Conservation (phyloP, 73 alveolate genomes). For the Tetrahymena elliotti region DNA sequence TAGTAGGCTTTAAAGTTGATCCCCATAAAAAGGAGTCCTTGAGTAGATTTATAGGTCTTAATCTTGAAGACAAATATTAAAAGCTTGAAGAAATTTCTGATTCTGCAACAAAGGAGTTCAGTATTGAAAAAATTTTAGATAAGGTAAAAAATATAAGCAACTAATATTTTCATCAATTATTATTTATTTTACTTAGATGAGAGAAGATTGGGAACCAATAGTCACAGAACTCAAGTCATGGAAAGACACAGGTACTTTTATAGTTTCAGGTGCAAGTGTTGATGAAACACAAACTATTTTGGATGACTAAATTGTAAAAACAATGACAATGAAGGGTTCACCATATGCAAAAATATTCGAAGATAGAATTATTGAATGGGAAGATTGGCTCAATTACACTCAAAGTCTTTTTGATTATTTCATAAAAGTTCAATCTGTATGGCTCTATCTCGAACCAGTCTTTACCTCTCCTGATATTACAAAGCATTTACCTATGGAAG, state of each 20-base stretch:
- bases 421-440: slow-evolving; percentile 87
- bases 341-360: slow-evolving; percentile 77
- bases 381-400: slow-evolving; percentile 68
- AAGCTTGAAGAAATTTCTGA: slow-evolving; percentile 67
- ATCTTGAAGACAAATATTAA: slow-evolving; percentile 34
- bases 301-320: slow-evolving; percentile 76
- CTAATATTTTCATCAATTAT: background rate
- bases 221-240: slow-evolving; percentile 60
- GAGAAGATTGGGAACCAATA: slow-evolving; percentile 75
- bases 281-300: slow-evolving; percentile 68
- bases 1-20: slow-evolving; percentile 65
- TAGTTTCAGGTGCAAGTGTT: slow-evolving; percentile 65
- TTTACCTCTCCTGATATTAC: slow-evolving; percentile 93
- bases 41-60: slow-evolving; percentile 33
- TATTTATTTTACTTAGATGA: slow-evolving; percentile 33
- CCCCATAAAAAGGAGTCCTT: slow-evolving; percentile 21
- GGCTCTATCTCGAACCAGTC: slow-evolving; percentile 95
- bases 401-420: slow-evolving; percentile 83
- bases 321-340: slow-evolving; percentile 70
- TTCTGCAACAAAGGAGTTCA: slow-evolving; percentile 75
- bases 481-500: slow-evolving; percentile 92
- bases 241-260: slow-evolving; percentile 62
- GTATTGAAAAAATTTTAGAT: slow-evolving; percentile 60
- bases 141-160: background rate
- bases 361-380: slow-evolving; percentile 92